phyloP scores from a whole-genome alignment of 2,329 filamentous ascomycete genomes.

The Talaromyces sp. region DNA sequence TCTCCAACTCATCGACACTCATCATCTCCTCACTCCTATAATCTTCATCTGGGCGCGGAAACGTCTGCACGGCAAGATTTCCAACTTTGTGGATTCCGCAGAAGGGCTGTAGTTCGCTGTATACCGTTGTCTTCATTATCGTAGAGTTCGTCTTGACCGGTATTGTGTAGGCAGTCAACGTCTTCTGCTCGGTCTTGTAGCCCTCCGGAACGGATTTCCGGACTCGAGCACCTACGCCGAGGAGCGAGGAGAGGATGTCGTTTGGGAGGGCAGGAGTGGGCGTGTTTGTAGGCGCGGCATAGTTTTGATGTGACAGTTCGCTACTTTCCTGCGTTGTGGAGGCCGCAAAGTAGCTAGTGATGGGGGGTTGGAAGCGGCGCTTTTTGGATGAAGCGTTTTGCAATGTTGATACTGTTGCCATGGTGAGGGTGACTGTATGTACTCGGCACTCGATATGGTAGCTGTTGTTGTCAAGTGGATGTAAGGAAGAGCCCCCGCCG shows the following conservation, averaged over 20 bases:
- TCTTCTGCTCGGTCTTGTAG: slow-evolving; percentile 68
- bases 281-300: slow-evolving; percentile 40
- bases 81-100: slow-evolving; percentile 77
- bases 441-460: background rate
- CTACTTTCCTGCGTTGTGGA: slow-evolving; percentile 24
- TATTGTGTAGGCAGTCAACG: slow-evolving; percentile 26
- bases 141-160: background rate
- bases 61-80: slow-evolving; percentile 60
- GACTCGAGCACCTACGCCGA: slow-evolving; percentile 90
- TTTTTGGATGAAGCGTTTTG: slow-evolving; percentile 37
- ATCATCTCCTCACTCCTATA: slow-evolving; percentile 25
- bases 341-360: slow-evolving; percentile 41
- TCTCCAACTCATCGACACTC: slow-evolving; percentile 38
- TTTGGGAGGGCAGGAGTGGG: slow-evolving; percentile 58
- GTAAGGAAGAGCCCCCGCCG: background rate
- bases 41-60: slow-evolving; percentile 40
- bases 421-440: background rate
- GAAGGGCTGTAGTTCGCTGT: slow-evolving; percentile 71
- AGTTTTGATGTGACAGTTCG: slow-evolving; percentile 41
- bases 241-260: slow-evolving; percentile 74
- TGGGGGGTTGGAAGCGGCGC: slow-evolving; percentile 47
- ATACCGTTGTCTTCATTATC: slow-evolving; percentile 11
- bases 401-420: slow-evolving; percentile 10
- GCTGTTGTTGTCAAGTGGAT: background rate
- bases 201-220: slow-evolving; percentile 91